Conservation (phyloP, 148 eudicot species). For the Silene uniflora region DNA sequence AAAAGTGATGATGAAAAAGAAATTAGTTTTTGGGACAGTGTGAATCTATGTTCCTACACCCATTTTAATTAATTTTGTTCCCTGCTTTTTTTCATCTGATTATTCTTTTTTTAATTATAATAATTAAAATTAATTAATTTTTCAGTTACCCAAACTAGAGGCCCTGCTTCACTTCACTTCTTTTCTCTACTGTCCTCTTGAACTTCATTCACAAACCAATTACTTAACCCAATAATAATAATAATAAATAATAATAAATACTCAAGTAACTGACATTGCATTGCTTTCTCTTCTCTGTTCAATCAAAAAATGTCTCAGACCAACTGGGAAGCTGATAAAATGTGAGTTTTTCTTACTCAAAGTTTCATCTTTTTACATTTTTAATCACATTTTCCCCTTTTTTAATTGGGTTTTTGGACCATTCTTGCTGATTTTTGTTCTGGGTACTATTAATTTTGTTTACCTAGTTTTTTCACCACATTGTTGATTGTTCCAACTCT, state of each 20-base stretch:
- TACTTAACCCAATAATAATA: neutral
- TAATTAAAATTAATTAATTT: neutral
- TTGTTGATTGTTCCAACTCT: neutral
- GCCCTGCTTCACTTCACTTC: conserved; percentile 25
- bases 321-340: conserved; percentile 95
- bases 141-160: conserved; percentile 25
- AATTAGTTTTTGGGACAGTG: conserved; percentile 5
- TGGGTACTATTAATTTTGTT: conserved; percentile 26
- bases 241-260: too few species aligned
- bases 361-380: neutral
- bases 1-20: neutral
- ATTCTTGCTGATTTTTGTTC: conserved; percentile 7
- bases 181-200: conserved; percentile 6
- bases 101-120: neutral
- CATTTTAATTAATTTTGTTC: neutral
- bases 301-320: conserved; percentile 62
- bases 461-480: conserved; percentile 5
- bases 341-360: conserved; percentile 43
- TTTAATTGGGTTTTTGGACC: too few species aligned
- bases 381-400: neutral
- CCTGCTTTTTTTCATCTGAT: neutral
- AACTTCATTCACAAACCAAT: neutral
- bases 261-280: conserved; percentile 17
- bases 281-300: neutral
- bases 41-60: conserved; percentile 15